A percentile compares a stretch with the other conserved stretches of the same genome.
phyloP scores from a whole-genome alignment of 1,284 basidiomycete genomes.

The Cryptococcus deneoformans region DNA sequence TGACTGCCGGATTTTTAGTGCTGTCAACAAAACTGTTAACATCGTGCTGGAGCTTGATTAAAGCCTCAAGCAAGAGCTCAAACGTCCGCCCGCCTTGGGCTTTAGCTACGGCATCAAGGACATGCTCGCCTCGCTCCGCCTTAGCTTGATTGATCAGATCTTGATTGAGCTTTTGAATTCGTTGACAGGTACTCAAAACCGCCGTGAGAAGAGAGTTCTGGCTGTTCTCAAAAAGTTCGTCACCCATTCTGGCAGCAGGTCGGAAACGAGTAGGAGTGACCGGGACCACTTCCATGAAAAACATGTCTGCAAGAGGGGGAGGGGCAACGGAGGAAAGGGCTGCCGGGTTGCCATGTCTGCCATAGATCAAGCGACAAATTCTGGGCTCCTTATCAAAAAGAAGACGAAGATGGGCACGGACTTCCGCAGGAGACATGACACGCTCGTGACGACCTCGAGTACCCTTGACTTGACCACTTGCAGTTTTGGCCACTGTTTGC shows the following conservation, averaged over 20 bases:
- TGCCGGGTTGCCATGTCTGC: slow-evolving; percentile 84
- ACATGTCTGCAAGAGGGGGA: slow-evolving; percentile 68
- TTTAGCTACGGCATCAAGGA: slow-evolving; percentile 45
- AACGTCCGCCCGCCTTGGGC: slow-evolving; percentile 59
- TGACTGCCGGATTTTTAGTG: slow-evolving; percentile 84
- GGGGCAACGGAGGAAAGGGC: slow-evolving; percentile 11
- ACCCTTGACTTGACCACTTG: slow-evolving; percentile 72
- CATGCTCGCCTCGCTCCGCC: slow-evolving; percentile 54
- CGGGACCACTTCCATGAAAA: slow-evolving; percentile 91
- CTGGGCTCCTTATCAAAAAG: slow-evolving; percentile 81
- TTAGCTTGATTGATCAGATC: slow-evolving; percentile 56
- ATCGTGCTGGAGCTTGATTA: slow-evolving; percentile 89
- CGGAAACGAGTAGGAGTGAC: slow-evolving; percentile 95
- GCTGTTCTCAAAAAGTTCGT: slow-evolving; percentile 91
- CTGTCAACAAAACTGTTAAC: slow-evolving; percentile 99
- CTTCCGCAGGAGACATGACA: slow-evolving; percentile 86
- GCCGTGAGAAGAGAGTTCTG: slow-evolving; percentile 92
- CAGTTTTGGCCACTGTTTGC: slow-evolving; percentile 61
- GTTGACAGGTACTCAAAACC: slow-evolving; percentile 77
- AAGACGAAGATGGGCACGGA: slow-evolving; percentile 84
- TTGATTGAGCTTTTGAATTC: slow-evolving; percentile 72
- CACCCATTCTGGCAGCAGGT: slow-evolving; percentile 89
- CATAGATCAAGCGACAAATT: slow-evolving; percentile 85
- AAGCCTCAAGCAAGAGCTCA: slow-evolving; percentile 69
- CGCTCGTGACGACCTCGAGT: slow-evolving; percentile 77